A percentile compares a stretch with the other conserved stretches of the same genome.
Conservation (phyloP, 2,329 filamentous ascomycete species). For the Microcyclosporella mali region DNA sequence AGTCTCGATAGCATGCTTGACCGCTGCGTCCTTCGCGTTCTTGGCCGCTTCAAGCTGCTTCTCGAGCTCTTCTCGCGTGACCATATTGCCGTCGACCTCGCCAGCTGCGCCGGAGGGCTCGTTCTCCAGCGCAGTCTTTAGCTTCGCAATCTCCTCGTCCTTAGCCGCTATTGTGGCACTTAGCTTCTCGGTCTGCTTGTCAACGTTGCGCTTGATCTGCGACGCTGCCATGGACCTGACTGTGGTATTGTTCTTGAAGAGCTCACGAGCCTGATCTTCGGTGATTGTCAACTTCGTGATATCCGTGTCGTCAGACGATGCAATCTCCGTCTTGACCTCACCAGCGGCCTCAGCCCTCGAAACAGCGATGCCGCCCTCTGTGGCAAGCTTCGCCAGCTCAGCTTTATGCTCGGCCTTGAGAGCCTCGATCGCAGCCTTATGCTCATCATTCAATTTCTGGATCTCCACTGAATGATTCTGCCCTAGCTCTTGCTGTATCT, state of each 20-base stretch:
- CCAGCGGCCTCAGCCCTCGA: conserved; percentile 30
- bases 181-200: conserved; percentile 36
- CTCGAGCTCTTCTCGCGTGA: conserved; percentile 18
- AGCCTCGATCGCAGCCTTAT: conserved; percentile 40
- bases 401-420: conserved; percentile 34
- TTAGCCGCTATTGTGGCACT: conserved; percentile 29
- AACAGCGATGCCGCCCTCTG: conserved; percentile 33
- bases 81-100: conserved; percentile 12
- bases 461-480: conserved; percentile 44
- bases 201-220: conserved; percentile 51
- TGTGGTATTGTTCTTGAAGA: conserved; percentile 46
- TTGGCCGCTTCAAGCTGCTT: conserved; percentile 23
- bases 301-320: conserved; percentile 13
- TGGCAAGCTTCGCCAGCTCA: conserved; percentile 32
- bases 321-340: conserved; percentile 30
- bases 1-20: conserved; percentile 20
- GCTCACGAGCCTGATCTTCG: conserved; percentile 45
- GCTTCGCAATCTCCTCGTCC: conserved; percentile 26
- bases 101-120: conserved; percentile 1
- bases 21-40: conserved; percentile 32
- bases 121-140: conserved; percentile 16
- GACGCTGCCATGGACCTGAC: conserved; percentile 47
- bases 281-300: conserved; percentile 34
- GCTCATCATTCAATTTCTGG: conserved; percentile 42
- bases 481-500: conserved; percentile 29